Percentiles rank a stretch among this genome's conserved stretches.
Conservation (phyloP, 2,329 filamentous ascomycete species). For the Apiospora kogelbergensis region DNA sequence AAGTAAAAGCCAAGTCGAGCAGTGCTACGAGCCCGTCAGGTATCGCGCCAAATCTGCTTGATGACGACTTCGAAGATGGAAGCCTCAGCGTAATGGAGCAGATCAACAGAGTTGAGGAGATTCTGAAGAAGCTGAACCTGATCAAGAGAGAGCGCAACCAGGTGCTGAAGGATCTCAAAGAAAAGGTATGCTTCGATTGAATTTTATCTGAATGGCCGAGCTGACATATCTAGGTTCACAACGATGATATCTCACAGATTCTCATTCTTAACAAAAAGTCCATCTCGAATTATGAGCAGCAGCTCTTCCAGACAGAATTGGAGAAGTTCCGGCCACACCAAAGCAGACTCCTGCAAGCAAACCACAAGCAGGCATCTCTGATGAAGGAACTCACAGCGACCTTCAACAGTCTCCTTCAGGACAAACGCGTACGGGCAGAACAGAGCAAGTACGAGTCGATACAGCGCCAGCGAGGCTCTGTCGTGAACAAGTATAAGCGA, state of each 20-base stretch:
- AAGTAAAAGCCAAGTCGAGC: conserved; percentile 67
- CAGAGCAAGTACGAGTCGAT: conserved; percentile 93
- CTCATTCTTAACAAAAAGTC: conserved; percentile 98
- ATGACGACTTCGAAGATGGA: conserved; percentile 85
- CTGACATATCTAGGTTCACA: conserved; percentile 66
- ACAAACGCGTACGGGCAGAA: conserved; percentile 89
- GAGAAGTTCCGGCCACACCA: conserved; percentile 96
- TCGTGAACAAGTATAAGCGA: conserved; percentile 85
- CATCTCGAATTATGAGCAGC: conserved; percentile 85
- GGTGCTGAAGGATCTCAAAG: conserved; percentile 93
- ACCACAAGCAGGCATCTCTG: conserved; percentile 89
- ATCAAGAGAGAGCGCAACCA: conserved; percentile 91
- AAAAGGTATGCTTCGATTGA: conserved; percentile 67
- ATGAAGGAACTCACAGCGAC: conserved; percentile 92
- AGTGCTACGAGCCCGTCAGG: conserved; percentile 60
- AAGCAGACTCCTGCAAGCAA: conserved; percentile 85
- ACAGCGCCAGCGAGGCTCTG: conserved; percentile 76
- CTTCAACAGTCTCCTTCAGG: conserved; percentile 86
- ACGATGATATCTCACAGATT: conserved; percentile 96
- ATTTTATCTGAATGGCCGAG: not conserved
- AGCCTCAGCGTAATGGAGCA: conserved; percentile 83
- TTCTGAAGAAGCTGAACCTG: conserved; percentile 85
- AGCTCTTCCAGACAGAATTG: conserved; percentile 93
- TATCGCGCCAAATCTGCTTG: conserved; percentile 77
- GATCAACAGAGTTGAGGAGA: conserved; percentile 83